Base-by-base conservation (phyloP, 345 rosid species). In the Pelargonium nanum region DNA sequence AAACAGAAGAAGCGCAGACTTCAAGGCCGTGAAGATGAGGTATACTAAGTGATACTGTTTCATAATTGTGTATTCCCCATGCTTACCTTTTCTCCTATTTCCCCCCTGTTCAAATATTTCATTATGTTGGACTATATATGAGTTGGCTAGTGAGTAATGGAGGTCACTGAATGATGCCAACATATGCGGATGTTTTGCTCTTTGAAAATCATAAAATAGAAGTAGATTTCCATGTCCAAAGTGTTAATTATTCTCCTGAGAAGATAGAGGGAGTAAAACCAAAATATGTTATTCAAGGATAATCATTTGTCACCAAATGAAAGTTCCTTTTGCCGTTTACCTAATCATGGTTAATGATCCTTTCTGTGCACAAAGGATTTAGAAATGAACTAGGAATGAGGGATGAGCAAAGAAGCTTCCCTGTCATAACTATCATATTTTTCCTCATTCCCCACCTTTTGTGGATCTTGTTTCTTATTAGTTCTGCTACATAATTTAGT, bases 21-120 rank as follows among this genome's bases (percentile, higher is more conserved):
- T 70, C 86, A 77, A 83, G 94, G 97, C 53, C 92, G 91, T 28
- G 99, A 93, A 72, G 97, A 87, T 73, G 97, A 85, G 30, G 99
- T 93, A 67, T 65, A 87, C 72, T 63, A 58, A 56, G 26, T 24
- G 56, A 34, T 58, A 62, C 57, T 58, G 55, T 54, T 58, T 69
- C 63, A 44, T 52, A 50, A 44, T 5, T 50, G 64, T 57, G 50
- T 55, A 44, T 34, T 34, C 45, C 45, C 45, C 6, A 10, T 34
- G 45, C 45, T 4, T 34, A 34, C 45, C 45, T 34, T 3, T 34
- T 9, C 12, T 34, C 45, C 45, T 34, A 34, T 34, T 34, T 1
- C 7, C 45, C 13, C 7, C 45, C 13, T 10, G 45, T 34, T 9
- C 1, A 34, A 34, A 15, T 10, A 5, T 5, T 34, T 34, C 6